Evolutionary conservation across 192 early-diverging fungal genomes (phyloP), one percentile per base, ranked within the genome.

Genomic region (Rhizophlyctis rosea): DNA sequence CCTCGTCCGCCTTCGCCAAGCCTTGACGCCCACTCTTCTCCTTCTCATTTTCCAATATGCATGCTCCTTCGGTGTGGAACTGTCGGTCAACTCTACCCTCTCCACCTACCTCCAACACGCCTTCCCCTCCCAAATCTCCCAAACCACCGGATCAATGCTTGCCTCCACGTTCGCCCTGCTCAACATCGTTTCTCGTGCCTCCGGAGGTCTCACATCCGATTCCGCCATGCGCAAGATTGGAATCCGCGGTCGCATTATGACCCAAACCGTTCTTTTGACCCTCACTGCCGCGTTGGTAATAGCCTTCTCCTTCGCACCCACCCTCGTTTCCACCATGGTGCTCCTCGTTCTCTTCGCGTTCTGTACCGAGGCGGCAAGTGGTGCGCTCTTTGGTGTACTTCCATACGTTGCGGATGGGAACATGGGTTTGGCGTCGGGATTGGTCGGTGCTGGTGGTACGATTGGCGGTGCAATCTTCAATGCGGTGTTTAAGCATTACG

Each of bases 401-500:
- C 83, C 86, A 23, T 82, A 72, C 59, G 69, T 83, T 21, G 75
- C 75, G 47, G 71, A 77, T 1, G 50, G 32, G 21, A 67, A 64
- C 31, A 72, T 62, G 48, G 86, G 86, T 7, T 53, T 68, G 3
- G 71, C 76, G 1, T 76, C 79, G 23, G 86, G 86, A 11, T 65
- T 88, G 32, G 65, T 88, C 50, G 86, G 86, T 16, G 81, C 86
- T 9, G 81, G 79, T 23, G 86, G 86, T 28, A 88, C 76, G 47
- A 14, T 82, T 25, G 86, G 86, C 4, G 86, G 84, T 3, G 71
- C 82, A 16, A 21, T 81, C 3, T 88, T 88, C 66, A 76, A 65
- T 30, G 65, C 67, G 3, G 44, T 85, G 29, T 86, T 84, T 67
- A 68, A 70, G 27, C 18, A 34, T n/a, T 80, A 72, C 68, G 68